Evolutionary conservation across 441 rosid species (phyloP).

Genomic region (Pelargonium australe): DNA sequence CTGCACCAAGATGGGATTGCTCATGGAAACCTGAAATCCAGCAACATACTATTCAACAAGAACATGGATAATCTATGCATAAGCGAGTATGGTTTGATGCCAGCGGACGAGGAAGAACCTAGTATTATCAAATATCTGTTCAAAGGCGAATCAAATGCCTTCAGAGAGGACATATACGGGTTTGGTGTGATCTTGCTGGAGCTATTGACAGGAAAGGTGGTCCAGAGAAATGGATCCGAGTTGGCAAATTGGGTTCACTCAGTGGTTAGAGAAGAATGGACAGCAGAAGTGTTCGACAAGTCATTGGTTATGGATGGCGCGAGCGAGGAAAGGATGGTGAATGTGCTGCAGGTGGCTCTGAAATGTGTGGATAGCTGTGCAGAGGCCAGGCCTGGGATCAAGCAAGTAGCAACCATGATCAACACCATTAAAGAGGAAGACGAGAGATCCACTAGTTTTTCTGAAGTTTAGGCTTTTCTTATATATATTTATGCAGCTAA

Average conservation of each 20-base stretch:
- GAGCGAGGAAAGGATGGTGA: constrained; percentile 54
- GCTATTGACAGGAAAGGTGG: constrained; percentile 46
- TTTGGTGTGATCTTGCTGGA: constrained; percentile 50
- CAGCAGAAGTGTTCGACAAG: constrained; percentile 54
- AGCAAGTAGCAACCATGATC: constrained; percentile 40
- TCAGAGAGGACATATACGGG: constrained; percentile 37
- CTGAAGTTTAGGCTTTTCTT: background rate
- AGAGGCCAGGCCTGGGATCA: constrained; percentile 37
- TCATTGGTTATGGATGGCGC: constrained; percentile 37
- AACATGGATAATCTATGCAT: background rate
- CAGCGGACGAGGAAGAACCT: background rate
- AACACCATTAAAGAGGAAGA: constrained; percentile 47
- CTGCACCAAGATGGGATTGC: background rate
- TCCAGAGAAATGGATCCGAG: constrained; percentile 36
- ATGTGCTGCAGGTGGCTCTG: constrained; percentile 51
- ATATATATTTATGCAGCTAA: no score
- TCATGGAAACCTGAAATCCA: background rate
- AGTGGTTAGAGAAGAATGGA: constrained; percentile 55
- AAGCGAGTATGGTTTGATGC: background rate
- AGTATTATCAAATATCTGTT: no score
- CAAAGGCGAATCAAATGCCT: background rate
- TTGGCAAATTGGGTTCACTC: constrained; percentile 53
- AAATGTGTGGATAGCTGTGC: constrained; percentile 38
- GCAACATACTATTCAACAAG: background rate
- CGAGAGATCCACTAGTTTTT: constrained; percentile 30